These are phyloP conservation scores for Schwanniomyces vanrijiae DNA, from an alignment of 805 yeast genomes.

Conservation along the genomic window DNA sequence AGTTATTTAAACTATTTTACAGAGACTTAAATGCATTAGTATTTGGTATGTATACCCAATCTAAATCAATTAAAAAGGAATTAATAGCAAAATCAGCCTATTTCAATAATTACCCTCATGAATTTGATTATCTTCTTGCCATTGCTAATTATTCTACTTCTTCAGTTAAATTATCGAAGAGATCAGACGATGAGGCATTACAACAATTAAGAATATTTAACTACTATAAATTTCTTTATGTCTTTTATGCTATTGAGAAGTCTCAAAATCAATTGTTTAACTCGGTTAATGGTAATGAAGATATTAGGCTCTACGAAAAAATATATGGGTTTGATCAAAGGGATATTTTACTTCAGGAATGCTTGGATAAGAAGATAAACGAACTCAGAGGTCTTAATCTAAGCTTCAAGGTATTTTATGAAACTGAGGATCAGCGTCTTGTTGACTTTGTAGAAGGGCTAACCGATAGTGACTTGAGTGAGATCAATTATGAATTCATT, in stretches of 20 bases:
- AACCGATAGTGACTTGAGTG: constrained; percentile 14
- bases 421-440: constrained; percentile 14
- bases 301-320: constrained; percentile 35
- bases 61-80: constrained; percentile 38
- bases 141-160: constrained; percentile 39
- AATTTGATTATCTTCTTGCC: constrained; percentile 41
- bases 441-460: constrained; percentile 16
- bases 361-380: constrained; percentile 32
- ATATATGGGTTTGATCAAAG: constrained; percentile 38
- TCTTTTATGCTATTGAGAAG: constrained; percentile 30
- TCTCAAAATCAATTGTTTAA: constrained; percentile 33
- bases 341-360: constrained; percentile 36
- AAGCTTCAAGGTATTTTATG: constrained; percentile 31
- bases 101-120: constrained; percentile 28
- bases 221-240: constrained; percentile 38
- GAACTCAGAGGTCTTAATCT: constrained; percentile 24
- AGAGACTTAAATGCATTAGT: constrained; percentile 37
- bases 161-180: constrained; percentile 33
- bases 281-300: constrained; percentile 23
- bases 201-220: constrained; percentile 41
- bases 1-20: constrained; percentile 34
- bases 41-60: constrained; percentile 33
- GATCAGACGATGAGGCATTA: constrained; percentile 38
- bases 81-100: constrained; percentile 28
- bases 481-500: constrained; percentile 16